phyloP scores from a whole-genome alignment of 768 basidiomycete species.

The Gloeophyllum trabeum region DNA sequence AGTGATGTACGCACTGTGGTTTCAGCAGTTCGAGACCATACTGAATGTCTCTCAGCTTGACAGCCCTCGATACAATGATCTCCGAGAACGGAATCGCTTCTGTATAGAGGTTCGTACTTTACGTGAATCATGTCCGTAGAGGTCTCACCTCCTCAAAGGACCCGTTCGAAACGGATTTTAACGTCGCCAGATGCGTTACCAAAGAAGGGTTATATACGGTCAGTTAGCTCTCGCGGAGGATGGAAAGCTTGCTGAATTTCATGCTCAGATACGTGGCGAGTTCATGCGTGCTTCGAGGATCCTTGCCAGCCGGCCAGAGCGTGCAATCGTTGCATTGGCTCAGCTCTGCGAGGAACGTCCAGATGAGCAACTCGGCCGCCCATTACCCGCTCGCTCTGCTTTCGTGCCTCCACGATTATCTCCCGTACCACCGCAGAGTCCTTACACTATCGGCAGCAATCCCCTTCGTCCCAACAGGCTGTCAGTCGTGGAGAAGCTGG shows the following conservation, averaged over 20 bases:
- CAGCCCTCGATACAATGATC: conserved; percentile 42
- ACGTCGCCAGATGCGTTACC: conserved; percentile 93
- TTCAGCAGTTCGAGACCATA: neutral
- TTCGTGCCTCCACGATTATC: conserved; percentile 32
- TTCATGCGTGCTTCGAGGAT: conserved; percentile 95
- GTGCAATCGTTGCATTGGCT: conserved; percentile 71
- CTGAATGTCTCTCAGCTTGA: conserved; percentile 6
- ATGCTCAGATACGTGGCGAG: conserved; percentile 83
- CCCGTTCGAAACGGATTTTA: conserved; percentile 94
- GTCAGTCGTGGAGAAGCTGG: conserved; percentile 33
- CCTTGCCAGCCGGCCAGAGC: conserved; percentile 66
- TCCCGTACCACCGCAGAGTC: conserved; percentile 50
- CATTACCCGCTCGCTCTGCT: conserved; percentile 32
- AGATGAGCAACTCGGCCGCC: conserved; percentile 45
- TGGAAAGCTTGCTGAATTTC: neutral
- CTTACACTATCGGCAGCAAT: conserved; percentile 57
- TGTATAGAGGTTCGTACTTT: conserved; percentile 74
- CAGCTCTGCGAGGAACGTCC: conserved; percentile 89
- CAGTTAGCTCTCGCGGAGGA: conserved; percentile 12
- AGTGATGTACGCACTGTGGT: conserved; percentile 35
- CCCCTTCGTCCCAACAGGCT: conserved; percentile 38
- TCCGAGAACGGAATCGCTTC: conserved; percentile 84
- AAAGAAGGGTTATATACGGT: conserved; percentile 94
- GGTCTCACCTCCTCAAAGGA: conserved; percentile 39
- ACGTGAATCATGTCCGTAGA: conserved; percentile 2